A percentile compares a stretch with the other conserved stretches of the same genome.
Conservation (phyloP, 2,329 filamentous ascomycete genomes). For the Colletotrichum limetticola region DNA sequence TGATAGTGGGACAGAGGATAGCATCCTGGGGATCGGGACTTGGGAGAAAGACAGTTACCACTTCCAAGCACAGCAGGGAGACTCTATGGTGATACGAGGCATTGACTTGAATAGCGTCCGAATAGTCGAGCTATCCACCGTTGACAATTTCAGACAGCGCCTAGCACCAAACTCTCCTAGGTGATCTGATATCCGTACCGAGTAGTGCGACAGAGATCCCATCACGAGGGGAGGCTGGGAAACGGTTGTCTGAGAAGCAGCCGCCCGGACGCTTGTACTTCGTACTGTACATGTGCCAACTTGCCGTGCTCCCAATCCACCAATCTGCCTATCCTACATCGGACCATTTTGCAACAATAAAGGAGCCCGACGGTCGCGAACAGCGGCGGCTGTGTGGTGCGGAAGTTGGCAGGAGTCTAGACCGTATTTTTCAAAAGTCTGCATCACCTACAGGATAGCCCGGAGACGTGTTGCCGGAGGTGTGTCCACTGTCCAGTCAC, state of each 20-base stretch:
- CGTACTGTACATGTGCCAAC: not conserved
- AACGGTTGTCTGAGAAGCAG: constrained; percentile 28
- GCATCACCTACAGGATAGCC: not conserved
- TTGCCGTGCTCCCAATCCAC: not conserved
- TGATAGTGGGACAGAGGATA: not conserved
- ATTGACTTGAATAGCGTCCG: not conserved
- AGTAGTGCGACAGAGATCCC: constrained; percentile 9
- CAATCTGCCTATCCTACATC: not conserved
- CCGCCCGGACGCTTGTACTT: constrained; percentile 12
- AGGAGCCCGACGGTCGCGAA: not conserved
- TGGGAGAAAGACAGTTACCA: not conserved
- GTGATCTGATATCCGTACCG: constrained; percentile 12
- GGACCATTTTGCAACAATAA: not conserved
- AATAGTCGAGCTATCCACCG: not conserved
- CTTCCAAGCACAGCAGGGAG: not conserved
- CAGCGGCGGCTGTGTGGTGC: not conserved
- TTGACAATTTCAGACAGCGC: not conserved
- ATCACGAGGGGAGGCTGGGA: constrained; percentile 25
- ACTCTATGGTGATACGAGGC: not conserved
- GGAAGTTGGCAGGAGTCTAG: constrained; percentile 10
- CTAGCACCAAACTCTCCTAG: constrained; percentile 1
- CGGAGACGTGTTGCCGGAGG: not conserved
- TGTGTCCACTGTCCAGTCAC: not conserved
- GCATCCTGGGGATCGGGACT: not conserved
- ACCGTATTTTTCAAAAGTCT: constrained; percentile 1